Evolutionary conservation across 2,329 filamentous ascomycete genomes (phyloP), one percentile per base, ranked within the genome.

Genomic region (Ceratocystiopsis brevicomis): DNA sequence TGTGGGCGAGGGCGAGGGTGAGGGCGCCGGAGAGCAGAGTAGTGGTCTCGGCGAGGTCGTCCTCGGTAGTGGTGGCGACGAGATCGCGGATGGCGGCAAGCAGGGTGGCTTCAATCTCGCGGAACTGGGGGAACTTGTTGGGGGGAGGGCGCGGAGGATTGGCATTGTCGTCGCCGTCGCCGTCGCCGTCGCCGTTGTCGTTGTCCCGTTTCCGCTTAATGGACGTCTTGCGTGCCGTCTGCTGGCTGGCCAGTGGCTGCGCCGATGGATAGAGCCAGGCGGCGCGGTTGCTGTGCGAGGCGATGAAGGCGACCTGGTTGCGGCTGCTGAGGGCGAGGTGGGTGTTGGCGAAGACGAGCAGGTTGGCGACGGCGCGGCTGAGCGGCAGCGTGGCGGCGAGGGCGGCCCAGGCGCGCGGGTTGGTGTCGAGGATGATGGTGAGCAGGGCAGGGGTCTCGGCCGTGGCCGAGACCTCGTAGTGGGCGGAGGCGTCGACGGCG

Each of bases 291-390:
- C 77, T 78, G 58, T 98, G 90, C 10, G 85, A 85, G 33, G 88
- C 90, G 48, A 98, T 75, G 15, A 98, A 73, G 48, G 87, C 86
- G 40, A 96, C 83, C 59, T 88, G 82, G 62, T 96, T 96, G 44
- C 82, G 76, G 59, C 90, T 88, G 61, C 87, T 92, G 57, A 88
- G 87, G 51, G 90, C 86, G 32, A 98, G 72, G 57, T 98, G 92
- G 44, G 88, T 85, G 60, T 98, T 96, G 63, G 95, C 78, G 63
- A 95, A 96, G 65, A 98, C 80, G 54, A 96, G 78, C 49, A 96
- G 73, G 61, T 88, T 76, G 48, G 88, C 84, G 47, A 98, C 68
- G 48, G 85, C 85, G 54, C 81, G 79, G 41, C 82, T 82, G 47
- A 98, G 73, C 25, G 88, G 76, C 9, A 96, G 76, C 32, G 73